phyloP scores from a whole-genome alignment of 176 grass and related monocot genomes.

The Avena insularis region DNA sequence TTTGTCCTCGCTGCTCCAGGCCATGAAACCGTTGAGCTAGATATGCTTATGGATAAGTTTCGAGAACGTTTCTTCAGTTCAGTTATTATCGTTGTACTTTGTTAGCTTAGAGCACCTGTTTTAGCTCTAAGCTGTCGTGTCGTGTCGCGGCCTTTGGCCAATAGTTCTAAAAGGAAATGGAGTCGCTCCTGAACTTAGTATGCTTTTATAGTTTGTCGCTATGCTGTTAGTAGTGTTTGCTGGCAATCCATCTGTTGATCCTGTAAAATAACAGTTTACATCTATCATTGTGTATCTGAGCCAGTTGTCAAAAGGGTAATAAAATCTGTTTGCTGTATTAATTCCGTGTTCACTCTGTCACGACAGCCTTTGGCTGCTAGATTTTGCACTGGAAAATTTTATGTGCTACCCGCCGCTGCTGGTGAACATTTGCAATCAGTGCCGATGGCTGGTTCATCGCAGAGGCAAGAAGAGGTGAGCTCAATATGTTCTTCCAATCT shows the following conservation, averaged over 20 bases:
- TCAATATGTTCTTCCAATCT: conserved; percentile 3
- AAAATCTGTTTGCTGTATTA: not conserved
- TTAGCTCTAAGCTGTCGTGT: conserved; percentile 11
- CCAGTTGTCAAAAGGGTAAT: not conserved
- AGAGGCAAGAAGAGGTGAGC: not conserved
- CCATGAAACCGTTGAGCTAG: conserved; percentile 27
- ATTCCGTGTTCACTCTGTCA: not conserved
- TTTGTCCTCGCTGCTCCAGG: conserved; percentile 11
- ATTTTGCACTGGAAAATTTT: not conserved
- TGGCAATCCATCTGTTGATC: not conserved
- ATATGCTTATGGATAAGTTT: conserved; percentile 6
- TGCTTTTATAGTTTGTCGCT: not conserved
- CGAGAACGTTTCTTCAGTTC: not conserved
- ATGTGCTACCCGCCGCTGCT: not conserved
- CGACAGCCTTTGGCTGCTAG: not conserved
- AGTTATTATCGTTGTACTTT: not conserved
- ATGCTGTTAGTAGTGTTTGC: not conserved
- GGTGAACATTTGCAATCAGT: not conserved
- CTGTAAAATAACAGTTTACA: not conserved
- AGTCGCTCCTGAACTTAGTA: not conserved
- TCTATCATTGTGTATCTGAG: not conserved
- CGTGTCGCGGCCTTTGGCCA: not conserved
- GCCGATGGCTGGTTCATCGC: not conserved
- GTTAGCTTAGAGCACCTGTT: not conserved
- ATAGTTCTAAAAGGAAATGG: conserved; percentile 18